Evolutionary conservation across 768 basidiomycete genomes (phyloP).

Genomic region (Pleurotus platypus): DNA sequence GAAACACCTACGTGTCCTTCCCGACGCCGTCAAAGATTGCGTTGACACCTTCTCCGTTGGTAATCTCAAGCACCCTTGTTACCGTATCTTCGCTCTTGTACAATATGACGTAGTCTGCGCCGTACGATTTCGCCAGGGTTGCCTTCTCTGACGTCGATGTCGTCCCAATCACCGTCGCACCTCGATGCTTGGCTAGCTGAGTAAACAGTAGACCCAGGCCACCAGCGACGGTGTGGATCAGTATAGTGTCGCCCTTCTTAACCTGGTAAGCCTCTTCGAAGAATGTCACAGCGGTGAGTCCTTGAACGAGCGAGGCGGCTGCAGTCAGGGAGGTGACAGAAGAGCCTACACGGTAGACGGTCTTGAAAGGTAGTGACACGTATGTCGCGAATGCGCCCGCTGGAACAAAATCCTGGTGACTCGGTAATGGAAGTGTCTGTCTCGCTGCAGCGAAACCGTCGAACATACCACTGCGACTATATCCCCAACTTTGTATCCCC

Average conservation of each 20-base stretch:
- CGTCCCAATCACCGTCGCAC: constrained; percentile 91
- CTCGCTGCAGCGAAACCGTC: background rate
- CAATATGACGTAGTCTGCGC: constrained; percentile 85
- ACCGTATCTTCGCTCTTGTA: constrained; percentile 77
- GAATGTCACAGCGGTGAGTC: constrained; percentile 73
- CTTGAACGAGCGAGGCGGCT: constrained; percentile 70
- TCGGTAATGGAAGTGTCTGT: too few species aligned
- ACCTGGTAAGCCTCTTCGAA: constrained; percentile 85
- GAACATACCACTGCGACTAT: constrained; percentile 67
- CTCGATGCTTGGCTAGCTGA: constrained; percentile 67
- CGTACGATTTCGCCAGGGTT: constrained; percentile 68
- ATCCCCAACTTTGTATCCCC: constrained; percentile 64
- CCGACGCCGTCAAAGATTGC: constrained; percentile 96
- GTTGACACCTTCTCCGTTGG: constrained; percentile 77
- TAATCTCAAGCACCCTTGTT: constrained; percentile 67
- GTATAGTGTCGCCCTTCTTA: constrained; percentile 72
- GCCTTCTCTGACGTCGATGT: constrained; percentile 86
- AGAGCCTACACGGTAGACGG: constrained; percentile 47
- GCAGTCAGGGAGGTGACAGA: constrained; percentile 62
- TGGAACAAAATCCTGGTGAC: constrained; percentile 33
- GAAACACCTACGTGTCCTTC: constrained; percentile 75
- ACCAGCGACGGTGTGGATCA: constrained; percentile 91
- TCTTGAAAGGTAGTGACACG: constrained; percentile 59
- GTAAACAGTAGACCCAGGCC: constrained; percentile 73
- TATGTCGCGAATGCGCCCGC: constrained; percentile 67